phyloP scores from a whole-genome alignment of 2,329 filamentous ascomycete genomes.

The Scedosporium minutisporum region DNA sequence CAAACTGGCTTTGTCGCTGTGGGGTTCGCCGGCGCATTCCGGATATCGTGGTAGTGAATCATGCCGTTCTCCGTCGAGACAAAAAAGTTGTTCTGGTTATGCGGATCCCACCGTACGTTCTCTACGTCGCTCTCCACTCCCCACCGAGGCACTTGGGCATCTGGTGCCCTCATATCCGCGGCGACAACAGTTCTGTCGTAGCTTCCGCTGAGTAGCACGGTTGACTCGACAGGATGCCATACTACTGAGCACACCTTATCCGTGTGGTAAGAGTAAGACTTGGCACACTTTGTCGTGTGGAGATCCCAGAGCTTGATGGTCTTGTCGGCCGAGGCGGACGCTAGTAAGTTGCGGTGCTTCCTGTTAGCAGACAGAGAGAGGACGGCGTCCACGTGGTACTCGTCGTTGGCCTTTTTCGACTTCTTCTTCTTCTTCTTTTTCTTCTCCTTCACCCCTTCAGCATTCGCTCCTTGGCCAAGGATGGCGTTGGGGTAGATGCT shows the following conservation, averaged over 20 bases:
- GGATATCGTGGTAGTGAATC: constrained; percentile 84
- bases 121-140: constrained; percentile 95
- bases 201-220: constrained; percentile 81
- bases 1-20: constrained; percentile 75
- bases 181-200: constrained; percentile 92
- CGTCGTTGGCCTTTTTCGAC: constrained; percentile 76
- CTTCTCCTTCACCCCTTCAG: constrained; percentile 49
- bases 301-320: constrained; percentile 98
- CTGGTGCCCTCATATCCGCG: constrained; percentile 92
- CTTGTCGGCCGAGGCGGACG: constrained; percentile 90
- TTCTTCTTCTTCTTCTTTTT: constrained; percentile 90
- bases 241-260: constrained; percentile 96
- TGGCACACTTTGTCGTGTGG: constrained; percentile 82
- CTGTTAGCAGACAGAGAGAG: constrained; percentile 86
- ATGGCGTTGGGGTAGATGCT: constrained; percentile 98
- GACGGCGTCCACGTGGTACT: constrained; percentile 90
- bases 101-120: constrained; percentile 83
- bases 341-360: constrained; percentile 86
- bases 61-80: constrained; percentile 87
- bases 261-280: constrained; percentile 91
- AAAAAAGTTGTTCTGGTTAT: constrained; percentile 89
- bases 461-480: constrained; percentile 61
- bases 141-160: constrained; percentile 73
- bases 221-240: constrained; percentile 84
- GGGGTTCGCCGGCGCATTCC: constrained; percentile 64